phyloP scores from a whole-genome alignment of 768 basidiomycete species.

The Daedaleopsis sinensis region DNA sequence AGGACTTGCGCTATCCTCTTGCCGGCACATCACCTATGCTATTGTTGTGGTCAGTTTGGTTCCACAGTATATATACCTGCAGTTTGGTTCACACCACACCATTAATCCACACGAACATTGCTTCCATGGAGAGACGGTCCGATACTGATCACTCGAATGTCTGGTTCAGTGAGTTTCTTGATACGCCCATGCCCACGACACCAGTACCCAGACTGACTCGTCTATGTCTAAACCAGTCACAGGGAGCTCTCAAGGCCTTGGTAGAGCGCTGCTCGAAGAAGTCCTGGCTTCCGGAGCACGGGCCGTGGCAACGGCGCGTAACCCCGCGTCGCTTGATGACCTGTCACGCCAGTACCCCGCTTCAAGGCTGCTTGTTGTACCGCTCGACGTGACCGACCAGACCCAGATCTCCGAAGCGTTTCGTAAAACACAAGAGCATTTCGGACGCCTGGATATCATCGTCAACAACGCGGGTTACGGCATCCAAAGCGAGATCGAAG shows the following conservation, averaged over 20 bases:
- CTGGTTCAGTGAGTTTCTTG: no score
- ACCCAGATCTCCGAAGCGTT: slow-evolving; percentile 19
- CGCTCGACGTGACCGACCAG: slow-evolving; percentile 35
- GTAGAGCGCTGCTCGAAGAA: slow-evolving; percentile 33
- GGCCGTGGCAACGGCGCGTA: slow-evolving; percentile 38
- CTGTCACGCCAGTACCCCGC: slow-evolving; percentile 24
- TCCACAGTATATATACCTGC: no score
- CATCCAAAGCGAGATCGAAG: slow-evolving; percentile 40
- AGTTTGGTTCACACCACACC: no score
- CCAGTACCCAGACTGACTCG: no score
- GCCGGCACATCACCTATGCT: no score
- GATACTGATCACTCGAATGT: no score
- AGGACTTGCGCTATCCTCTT: no score
- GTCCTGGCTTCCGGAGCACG: slow-evolving; percentile 35
- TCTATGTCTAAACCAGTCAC: slow-evolving; percentile 27
- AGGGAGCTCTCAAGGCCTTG: slow-evolving; percentile 38
- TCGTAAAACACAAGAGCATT: slow-evolving; percentile 10
- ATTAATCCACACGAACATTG: no score
- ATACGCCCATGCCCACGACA: no score
- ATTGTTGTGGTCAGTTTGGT: no score
- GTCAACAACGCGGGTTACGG: slow-evolving; percentile 32
- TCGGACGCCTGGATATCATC: slow-evolving; percentile 35
- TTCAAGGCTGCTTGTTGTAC: slow-evolving; percentile 33
- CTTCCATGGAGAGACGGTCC: no score
- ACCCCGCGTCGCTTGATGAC: slow-evolving; percentile 24